Conservation (phyloP, 1,284 basidiomycete species). For the Ganoderma sinense region DNA sequence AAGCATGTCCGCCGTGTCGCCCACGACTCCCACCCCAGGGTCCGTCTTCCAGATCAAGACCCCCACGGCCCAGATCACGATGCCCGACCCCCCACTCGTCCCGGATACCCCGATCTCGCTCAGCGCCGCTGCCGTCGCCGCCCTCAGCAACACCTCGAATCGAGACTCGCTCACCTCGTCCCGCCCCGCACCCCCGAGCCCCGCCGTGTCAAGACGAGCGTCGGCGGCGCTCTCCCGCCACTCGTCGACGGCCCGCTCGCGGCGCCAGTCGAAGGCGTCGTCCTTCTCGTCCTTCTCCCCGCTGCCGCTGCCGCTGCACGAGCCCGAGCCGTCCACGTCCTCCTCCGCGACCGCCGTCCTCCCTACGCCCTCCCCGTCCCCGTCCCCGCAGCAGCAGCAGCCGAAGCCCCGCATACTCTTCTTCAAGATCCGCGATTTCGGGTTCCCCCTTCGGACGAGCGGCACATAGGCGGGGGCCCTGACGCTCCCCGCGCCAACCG, state of each 20-base stretch:
- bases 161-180: constrained; percentile 56
- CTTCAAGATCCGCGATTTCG: constrained; percentile 72
- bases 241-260: constrained; percentile 40
- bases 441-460: constrained; percentile 58
- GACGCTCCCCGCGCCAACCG: constrained; percentile 61
- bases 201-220: constrained; percentile 62
- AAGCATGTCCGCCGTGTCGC: constrained; percentile 26
- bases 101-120: constrained; percentile 27
- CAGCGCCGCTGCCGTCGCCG: constrained; percentile 24
- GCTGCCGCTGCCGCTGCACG: constrained; percentile 26
- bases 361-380: neutral
- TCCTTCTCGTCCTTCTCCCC: constrained; percentile 14
- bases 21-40: constrained; percentile 36
- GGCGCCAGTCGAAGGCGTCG: constrained; percentile 37
- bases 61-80: constrained; percentile 32
- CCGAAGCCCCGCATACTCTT: constrained; percentile 34
- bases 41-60: constrained; percentile 30
- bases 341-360: constrained; percentile 32
- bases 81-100: constrained; percentile 28
- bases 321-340: constrained; percentile 35
- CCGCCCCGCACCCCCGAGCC: constrained; percentile 72
- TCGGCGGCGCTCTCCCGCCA: constrained; percentile 51
- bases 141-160: constrained; percentile 24
- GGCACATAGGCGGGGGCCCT: constrained; percentile 60
- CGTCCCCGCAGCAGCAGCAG: constrained; percentile 27